These are phyloP conservation scores for Ambrosiella cleistominuta DNA, from an alignment of 2,329 filamentous ascomycete species.

Conservation along the genomic window DNA sequence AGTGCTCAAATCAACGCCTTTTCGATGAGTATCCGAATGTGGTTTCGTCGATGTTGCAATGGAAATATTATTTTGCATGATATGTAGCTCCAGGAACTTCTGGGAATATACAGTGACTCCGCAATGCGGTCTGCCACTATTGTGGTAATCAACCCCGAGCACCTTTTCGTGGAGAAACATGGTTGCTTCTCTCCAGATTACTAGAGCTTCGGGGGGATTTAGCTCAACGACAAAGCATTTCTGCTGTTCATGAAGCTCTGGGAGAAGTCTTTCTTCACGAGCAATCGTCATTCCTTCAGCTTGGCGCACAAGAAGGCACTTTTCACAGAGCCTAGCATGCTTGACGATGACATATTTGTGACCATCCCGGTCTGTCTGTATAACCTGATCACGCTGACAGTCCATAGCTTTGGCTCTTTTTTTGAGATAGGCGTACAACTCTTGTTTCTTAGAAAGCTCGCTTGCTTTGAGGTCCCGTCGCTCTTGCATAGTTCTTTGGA, in stretches of 20 bases:
- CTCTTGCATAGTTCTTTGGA: neutral
- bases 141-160: neutral
- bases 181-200: neutral
- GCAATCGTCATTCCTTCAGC: constrained; percentile 26
- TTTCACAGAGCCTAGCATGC: neutral
- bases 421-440: too few relatives aligned
- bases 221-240: constrained; percentile 31
- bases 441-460: too few relatives aligned
- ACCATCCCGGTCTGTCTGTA: too few relatives aligned
- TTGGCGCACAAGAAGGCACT: neutral
- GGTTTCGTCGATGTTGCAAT: constrained; percentile 22
- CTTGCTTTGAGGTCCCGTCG: too few relatives aligned
- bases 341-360: too few relatives aligned
- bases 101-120: neutral
- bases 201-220: constrained; percentile 20
- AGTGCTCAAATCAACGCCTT: constrained; percentile 14
- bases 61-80: neutral
- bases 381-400: too few relatives aligned
- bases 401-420: too few relatives aligned
- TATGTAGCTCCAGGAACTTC: neutral
- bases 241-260: constrained; percentile 19
- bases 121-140: neutral
- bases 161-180: neutral
- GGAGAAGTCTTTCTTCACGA: constrained; percentile 38
- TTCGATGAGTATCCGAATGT: constrained; percentile 21